Conservation (phyloP, 2,329 filamentous ascomycete genomes). For the Xylariaceae sp. region DNA sequence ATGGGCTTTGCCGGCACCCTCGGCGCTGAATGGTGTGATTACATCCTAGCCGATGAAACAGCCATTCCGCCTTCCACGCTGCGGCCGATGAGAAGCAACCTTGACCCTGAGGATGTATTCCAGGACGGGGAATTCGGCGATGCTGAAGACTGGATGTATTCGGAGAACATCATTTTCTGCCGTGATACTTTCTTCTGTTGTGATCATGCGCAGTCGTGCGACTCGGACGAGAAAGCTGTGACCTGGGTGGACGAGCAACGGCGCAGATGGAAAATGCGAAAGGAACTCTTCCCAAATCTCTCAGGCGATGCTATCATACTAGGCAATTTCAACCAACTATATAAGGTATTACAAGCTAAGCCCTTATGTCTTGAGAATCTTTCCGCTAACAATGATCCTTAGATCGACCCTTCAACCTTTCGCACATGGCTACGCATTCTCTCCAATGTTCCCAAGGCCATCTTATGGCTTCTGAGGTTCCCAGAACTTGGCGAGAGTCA, state of each 20-base stretch:
- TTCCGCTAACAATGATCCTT: constrained; percentile 17
- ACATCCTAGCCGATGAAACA: constrained; percentile 86
- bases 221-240: constrained; percentile 65
- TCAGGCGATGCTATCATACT: constrained; percentile 85
- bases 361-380: background rate
- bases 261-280: constrained; percentile 88
- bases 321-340: constrained; percentile 97
- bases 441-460: constrained; percentile 78
- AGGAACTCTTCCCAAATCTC: constrained; percentile 83
- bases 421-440: constrained; percentile 94
- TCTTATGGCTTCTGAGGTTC: constrained; percentile 96
- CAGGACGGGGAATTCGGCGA: constrained; percentile 68
- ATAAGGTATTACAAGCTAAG: constrained; percentile 69
- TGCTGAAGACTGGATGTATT: constrained; percentile 86
- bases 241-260: constrained; percentile 84
- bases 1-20: constrained; percentile 98
- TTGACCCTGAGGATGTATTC: constrained; percentile 72
- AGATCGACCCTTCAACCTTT: constrained; percentile 98
- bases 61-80: constrained; percentile 83
- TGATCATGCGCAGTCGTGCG: constrained; percentile 90
- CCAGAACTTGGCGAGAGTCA: constrained; percentile 91
- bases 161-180: constrained; percentile 94
- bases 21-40: constrained; percentile 98
- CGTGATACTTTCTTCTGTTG: constrained; percentile 97
- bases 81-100: constrained; percentile 75